A percentile compares a stretch with the other conserved stretches of the same genome.
These are phyloP conservation scores for Cryphonectria parasitica DNA, from an alignment of 2,329 filamentous ascomycete species.

Conservation along the genomic window DNA sequence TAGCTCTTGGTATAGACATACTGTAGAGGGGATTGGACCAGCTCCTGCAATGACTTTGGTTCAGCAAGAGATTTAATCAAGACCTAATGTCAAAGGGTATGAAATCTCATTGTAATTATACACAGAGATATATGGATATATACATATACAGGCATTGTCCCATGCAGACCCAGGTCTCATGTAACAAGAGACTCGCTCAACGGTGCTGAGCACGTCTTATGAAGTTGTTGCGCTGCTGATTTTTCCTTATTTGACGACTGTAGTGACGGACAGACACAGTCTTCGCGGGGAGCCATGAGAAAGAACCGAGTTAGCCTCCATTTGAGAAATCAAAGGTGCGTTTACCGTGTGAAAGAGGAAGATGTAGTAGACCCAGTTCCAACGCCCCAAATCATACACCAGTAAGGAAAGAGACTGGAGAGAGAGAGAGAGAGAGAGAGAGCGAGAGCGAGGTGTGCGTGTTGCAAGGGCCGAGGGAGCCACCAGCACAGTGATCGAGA, in stretches of 20 bases:
- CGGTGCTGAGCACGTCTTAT: conserved; percentile 17
- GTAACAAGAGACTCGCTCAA: conserved; percentile 3
- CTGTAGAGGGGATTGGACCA: too few relatives aligned
- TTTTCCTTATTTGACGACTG: background rate
- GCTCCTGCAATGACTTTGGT: too few relatives aligned
- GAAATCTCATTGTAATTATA: background rate
- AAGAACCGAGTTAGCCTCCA: conserved; percentile 30
- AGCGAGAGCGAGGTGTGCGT: background rate
- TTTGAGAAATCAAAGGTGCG: conserved; percentile 28
- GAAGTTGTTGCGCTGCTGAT: conserved; percentile 15
- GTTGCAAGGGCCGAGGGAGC: background rate
- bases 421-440: too few relatives aligned
- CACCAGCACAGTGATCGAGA: background rate
- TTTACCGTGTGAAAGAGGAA: conserved; percentile 27
- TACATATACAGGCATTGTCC: conserved; percentile 4
- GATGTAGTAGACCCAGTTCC: conserved; percentile 27
- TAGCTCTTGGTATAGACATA: too few relatives aligned
- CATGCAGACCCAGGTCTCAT: background rate
- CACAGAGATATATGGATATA: background rate
- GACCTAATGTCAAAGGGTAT: background rate
- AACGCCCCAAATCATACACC: conserved; percentile 23
- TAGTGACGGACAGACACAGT: conserved; percentile 4
- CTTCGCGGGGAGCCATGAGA: conserved; percentile 17
- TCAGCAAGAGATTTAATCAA: too few relatives aligned
- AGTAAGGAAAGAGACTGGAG: background rate